These are phyloP conservation scores for Castanea mollissima DNA, from an alignment of 306 rosid species.

Conservation along the genomic window DNA sequence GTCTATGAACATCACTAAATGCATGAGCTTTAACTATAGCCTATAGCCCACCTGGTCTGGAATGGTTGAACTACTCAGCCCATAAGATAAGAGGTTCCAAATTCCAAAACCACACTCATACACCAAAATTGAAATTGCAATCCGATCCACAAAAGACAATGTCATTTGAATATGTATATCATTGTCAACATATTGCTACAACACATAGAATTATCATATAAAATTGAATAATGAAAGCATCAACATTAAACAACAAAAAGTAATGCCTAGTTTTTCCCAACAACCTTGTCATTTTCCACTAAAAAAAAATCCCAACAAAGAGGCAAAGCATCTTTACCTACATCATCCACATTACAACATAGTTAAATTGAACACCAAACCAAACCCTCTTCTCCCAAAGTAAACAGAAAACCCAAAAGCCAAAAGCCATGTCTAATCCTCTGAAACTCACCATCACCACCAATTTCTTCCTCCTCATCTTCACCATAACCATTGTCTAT, in stretches of 20 bases:
- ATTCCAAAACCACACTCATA: not conserved
- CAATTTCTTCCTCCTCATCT: conserved; percentile 40
- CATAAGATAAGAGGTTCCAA: not conserved
- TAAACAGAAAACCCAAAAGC: not conserved
- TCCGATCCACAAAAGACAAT: not conserved
- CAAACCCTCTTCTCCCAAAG: not conserved
- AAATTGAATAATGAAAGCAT: not conserved
- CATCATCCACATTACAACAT: not conserved
- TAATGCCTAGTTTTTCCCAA: not conserved
- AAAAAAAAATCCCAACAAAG: not conserved
- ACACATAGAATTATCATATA: not conserved
- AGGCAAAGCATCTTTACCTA: conserved; percentile 22
- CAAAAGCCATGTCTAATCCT: conserved; percentile 34
- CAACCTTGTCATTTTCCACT: conserved; percentile 18
- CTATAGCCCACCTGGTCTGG: too few species aligned
- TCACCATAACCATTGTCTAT: conserved; percentile 38
- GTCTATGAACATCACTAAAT: too few species aligned
- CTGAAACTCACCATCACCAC: conserved; percentile 21
- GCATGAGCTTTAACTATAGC: too few species aligned
- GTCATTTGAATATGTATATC: too few species aligned
- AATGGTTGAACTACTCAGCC: not conserved
- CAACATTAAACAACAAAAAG: not conserved
- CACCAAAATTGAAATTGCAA: not conserved
- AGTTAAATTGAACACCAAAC: not conserved
- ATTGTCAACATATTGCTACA: too few species aligned